Conservation (phyloP, 306 rosid genomes). For the Malus asiatica region DNA sequence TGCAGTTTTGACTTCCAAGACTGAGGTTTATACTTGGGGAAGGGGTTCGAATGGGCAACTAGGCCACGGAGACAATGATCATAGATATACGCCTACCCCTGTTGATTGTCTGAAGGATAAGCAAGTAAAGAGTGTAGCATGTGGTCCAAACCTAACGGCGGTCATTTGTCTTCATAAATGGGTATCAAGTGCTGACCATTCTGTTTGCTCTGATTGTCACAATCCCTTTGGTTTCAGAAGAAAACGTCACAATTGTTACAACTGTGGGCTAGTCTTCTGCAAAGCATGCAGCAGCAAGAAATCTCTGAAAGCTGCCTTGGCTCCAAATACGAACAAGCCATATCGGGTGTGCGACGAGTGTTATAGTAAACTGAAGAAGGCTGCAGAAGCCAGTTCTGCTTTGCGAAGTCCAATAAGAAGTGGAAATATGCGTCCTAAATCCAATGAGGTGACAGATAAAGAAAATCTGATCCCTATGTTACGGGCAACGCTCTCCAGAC, state of each 20-base stretch:
- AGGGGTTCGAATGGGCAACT: constrained; percentile 93
- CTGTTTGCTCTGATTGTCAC: constrained; percentile 68
- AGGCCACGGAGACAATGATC: constrained; percentile 81
- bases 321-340: constrained; percentile 65
- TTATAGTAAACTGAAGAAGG: constrained; percentile 56
- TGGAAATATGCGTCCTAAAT: constrained; percentile 27
- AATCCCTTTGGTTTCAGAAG: constrained; percentile 85
- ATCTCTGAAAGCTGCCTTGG: constrained; percentile 81
- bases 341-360: constrained; percentile 93
- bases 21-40: constrained; percentile 97
- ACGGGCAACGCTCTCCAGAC: constrained; percentile 56
- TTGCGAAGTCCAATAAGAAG: constrained; percentile 36
- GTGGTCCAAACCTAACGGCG: constrained; percentile 91
- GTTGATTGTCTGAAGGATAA: constrained; percentile 62
- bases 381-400: constrained; percentile 39
- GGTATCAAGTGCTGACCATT: constrained; percentile 75
- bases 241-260: constrained; percentile 93
- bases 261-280: constrained; percentile 92
- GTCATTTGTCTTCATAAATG: constrained; percentile 83
- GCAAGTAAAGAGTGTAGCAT: constrained; percentile 65
- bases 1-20: constrained; percentile 77
- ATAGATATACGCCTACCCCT: constrained; percentile 69
- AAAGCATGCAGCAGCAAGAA: constrained; percentile 78
- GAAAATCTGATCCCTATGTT: constrained; percentile 42
- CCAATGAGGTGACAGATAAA: constrained; percentile 23